Evolutionary conservation across 306 rosid species (phyloP).

Genomic region (Potentilla sterilis): DNA sequence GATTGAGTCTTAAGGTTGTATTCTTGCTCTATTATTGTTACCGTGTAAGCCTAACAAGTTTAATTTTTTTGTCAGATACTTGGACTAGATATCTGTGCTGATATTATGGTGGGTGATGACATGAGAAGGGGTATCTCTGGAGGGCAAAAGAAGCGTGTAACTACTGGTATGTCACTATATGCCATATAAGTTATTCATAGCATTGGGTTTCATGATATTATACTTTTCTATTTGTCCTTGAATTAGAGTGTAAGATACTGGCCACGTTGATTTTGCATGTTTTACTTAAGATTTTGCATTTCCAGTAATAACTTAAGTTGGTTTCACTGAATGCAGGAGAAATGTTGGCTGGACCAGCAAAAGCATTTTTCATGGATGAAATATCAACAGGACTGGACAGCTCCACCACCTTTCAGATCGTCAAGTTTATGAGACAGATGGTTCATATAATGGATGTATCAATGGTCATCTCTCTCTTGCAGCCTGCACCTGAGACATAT

Average conservation of each 20-base stretch:
- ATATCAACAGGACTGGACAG: slow-evolving; percentile 41
- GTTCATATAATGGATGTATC: slow-evolving; percentile 38
- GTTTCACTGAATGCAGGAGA: slow-evolving; percentile 26
- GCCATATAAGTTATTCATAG: background rate
- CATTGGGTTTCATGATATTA: background rate
- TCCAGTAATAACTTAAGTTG: too few species aligned
- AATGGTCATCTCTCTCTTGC: slow-evolving; percentile 37
- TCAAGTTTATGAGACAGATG: slow-evolving; percentile 39
- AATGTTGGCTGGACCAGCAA: slow-evolving; percentile 41
- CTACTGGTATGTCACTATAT: slow-evolving; percentile 54
- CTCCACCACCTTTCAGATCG: slow-evolving; percentile 38
- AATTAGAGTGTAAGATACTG: background rate
- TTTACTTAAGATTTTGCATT: background rate
- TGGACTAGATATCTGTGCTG: slow-evolving; percentile 85
- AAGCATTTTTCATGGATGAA: slow-evolving; percentile 43
- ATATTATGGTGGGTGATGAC: slow-evolving; percentile 77
- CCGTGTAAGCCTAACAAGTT: slow-evolving; percentile 20
- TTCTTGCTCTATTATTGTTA: slow-evolving; percentile 14
- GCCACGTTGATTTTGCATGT: background rate
- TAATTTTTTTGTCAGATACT: slow-evolving; percentile 55
- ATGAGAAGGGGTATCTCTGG: slow-evolving; percentile 97
- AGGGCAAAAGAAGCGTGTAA: slow-evolving; percentile 85
- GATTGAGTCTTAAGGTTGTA: background rate
- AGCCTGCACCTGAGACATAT: slow-evolving; percentile 41
- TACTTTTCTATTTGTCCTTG: background rate